phyloP scores from a whole-genome alignment of 192 early-diverging fungal species.

The Gonapodya sp. region DNA sequence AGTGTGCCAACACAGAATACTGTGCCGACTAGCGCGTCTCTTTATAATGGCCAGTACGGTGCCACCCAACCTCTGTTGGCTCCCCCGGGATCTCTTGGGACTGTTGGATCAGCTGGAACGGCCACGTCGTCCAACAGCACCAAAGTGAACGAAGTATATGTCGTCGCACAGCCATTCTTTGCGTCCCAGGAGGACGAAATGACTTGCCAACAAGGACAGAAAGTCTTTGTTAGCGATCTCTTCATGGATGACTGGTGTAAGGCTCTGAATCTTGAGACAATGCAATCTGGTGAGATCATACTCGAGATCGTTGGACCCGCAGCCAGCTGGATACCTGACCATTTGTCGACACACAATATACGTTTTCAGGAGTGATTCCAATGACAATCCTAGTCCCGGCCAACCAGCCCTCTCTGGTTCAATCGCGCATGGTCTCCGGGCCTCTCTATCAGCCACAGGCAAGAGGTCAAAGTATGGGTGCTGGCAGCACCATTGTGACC shows the following conservation, averaged over 20 bases:
- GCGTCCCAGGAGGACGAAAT: background rate
- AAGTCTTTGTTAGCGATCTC: background rate
- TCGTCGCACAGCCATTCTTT: background rate
- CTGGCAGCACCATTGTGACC: background rate
- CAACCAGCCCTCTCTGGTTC: background rate
- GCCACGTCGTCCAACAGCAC: background rate
- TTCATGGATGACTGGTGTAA: background rate
- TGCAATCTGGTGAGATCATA: background rate
- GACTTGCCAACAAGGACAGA: background rate
- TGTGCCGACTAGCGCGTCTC: background rate
- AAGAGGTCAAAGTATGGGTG: background rate
- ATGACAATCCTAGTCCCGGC: background rate
- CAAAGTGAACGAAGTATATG: background rate
- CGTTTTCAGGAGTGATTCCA: background rate
- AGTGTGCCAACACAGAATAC: background rate
- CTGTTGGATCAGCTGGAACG: background rate
- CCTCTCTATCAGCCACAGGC: background rate
- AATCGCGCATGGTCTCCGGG: background rate
- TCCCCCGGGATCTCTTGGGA: background rate
- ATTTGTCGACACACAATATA: background rate
- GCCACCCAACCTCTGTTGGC: background rate
- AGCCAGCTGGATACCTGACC: background rate
- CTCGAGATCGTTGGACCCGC: background rate
- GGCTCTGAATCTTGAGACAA: background rate
- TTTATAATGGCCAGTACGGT: background rate